Base-by-base conservation (phyloP, 768 basidiomycete species). In the Leccinum broughii region DNA sequence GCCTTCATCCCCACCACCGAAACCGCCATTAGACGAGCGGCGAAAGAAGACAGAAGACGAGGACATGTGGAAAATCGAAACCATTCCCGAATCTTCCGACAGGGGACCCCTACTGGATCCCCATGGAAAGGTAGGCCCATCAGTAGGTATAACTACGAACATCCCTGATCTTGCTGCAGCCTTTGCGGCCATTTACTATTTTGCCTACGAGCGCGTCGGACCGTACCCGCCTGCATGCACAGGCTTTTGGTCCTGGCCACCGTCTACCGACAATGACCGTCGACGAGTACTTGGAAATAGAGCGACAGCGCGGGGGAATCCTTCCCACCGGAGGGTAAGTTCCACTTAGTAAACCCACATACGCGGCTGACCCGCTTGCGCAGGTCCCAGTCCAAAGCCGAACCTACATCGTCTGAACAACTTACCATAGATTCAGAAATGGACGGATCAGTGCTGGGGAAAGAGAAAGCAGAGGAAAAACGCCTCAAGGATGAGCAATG, bases 191-290 rank as follows among this genome's bases (percentile, higher is more conserved):
- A 15, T 98, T 99, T 73, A 95, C 92, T 0, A 94, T 99, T 60
- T 79, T 98, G 14, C 93, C 95, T 0, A 83, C 89, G 3, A 81
- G 83, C 34, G 76, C 81, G 48, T 72, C 80, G 20, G 83, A 95
- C 65, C 86, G 95, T 59, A 80, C 87, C 46, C 83, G 86, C 26
- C 70, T 97, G 6, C 88, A 88, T 69, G 76, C 83, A 2, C 85
- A 91, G 68, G 95, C 98, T 4, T 98, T 98, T 76, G 84, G 87
- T 15, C 84, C 92, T 14, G 85, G 84, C 11, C 86, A 97, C 68
- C 84, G 88, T 48, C 77, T 98, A 34, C 97, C 97, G 5, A 95
- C 93, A 0, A 98, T 99, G 97, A 84, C 91, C 1, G 85, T 98
- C 59, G 96, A 98, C 66, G 92, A 98, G 74, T 98, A 95, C 70